Evolutionary conservation across 2,329 filamentous ascomycete species (phyloP).

Genomic region (Pestalotiopsis sp.): DNA sequence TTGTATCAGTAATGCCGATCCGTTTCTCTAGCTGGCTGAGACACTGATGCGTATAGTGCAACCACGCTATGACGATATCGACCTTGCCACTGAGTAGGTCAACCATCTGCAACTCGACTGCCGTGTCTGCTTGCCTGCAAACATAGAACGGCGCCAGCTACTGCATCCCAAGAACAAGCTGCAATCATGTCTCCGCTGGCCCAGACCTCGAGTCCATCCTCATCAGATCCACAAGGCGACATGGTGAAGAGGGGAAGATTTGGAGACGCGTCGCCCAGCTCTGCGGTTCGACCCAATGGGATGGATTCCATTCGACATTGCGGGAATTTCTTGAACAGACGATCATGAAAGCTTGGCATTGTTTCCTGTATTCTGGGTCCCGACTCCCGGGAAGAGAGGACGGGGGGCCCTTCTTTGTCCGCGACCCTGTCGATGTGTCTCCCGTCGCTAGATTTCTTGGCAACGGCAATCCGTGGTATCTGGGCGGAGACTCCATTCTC

Average conservation of each 20-base stretch:
- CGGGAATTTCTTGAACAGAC: background rate
- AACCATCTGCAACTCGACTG: background rate
- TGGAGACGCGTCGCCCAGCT: background rate
- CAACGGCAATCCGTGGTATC: background rate
- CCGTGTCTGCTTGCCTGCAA: background rate
- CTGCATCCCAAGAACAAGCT: background rate
- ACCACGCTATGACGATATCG: background rate
- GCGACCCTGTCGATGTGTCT: background rate
- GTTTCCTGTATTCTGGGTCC: background rate
- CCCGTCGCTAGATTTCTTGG: background rate
- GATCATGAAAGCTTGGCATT: background rate
- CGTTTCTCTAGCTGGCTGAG: background rate
- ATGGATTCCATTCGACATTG: background rate
- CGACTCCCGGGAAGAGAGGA: background rate
- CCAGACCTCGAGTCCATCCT: background rate
- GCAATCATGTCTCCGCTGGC: background rate
- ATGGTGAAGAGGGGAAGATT: background rate
- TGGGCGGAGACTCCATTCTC: background rate
- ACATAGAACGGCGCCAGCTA: background rate
- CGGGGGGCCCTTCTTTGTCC: background rate
- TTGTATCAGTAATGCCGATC: background rate
- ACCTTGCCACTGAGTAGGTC: background rate
- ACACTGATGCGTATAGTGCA: background rate
- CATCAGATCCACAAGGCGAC: background rate
- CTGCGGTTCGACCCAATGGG: background rate